phyloP scores from a whole-genome alignment of 108 stramenopile genomes.

The Cylindrotheca fusiformis region DNA sequence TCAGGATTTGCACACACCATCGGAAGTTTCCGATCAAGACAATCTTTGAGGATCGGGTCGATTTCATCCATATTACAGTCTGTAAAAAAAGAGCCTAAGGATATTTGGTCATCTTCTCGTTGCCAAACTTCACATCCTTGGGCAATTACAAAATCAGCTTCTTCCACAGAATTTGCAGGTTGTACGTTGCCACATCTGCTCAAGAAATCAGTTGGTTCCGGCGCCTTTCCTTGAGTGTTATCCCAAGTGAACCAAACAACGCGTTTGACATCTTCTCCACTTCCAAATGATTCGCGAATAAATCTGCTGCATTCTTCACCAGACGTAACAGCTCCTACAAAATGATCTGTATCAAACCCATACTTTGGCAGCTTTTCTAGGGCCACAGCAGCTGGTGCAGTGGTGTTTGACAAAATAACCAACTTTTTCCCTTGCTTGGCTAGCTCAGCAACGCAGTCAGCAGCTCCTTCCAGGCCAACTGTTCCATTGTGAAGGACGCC shows the following conservation, averaged over 20 bases:
- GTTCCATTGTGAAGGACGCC: constrained; percentile 90
- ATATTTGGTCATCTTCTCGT: constrained; percentile 14
- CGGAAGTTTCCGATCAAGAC: constrained; percentile 48
- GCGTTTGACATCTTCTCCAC: constrained; percentile 20
- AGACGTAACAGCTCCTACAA: constrained; percentile 78
- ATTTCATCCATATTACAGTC: constrained; percentile 28
- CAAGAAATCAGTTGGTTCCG: constrained; percentile 42
- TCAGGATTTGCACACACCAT: constrained; percentile 86
- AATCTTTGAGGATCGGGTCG: constrained; percentile 43
- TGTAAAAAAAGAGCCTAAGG: constrained; percentile 12
- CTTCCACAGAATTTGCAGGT: constrained; percentile 38
- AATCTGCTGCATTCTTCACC: constrained; percentile 63
- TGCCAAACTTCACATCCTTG: constrained; percentile 61
- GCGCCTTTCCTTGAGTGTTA: constrained; percentile 20
- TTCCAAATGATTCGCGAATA: constrained; percentile 41
- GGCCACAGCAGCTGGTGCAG: constrained; percentile 47
- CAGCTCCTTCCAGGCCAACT: constrained; percentile 56
- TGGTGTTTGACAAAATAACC: constrained; percentile 85
- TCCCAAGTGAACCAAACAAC: constrained; percentile 71
- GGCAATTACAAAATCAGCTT: constrained; percentile 72
- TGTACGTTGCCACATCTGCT: constrained; percentile 54
- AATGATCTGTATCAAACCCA: constrained; percentile 67
- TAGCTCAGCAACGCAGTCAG: constrained; percentile 53
- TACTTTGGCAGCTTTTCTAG: constrained; percentile 53
- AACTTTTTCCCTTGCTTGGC: constrained; percentile 53